Evolutionary conservation across 352 stramenopile genomes (phyloP).

Genomic region (Ophiocytium majus): DNA sequence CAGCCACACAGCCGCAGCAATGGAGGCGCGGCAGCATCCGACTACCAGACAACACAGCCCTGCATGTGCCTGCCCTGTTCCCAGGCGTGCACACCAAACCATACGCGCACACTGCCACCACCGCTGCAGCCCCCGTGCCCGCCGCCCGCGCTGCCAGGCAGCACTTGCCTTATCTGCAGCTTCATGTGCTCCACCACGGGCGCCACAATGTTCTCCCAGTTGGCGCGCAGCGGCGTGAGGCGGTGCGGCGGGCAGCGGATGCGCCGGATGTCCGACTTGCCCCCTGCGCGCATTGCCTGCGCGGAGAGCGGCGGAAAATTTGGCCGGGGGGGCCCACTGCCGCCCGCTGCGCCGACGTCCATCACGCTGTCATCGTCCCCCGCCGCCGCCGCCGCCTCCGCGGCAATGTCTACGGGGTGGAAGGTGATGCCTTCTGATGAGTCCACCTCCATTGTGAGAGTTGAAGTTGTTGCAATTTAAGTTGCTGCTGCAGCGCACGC

Average conservation of each 20-base stretch:
- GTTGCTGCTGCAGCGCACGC: no score
- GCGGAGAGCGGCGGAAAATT: conserved; percentile 49
- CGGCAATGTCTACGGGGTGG: conserved; percentile 12
- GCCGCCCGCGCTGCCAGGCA: no score
- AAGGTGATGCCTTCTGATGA: conserved; percentile 21
- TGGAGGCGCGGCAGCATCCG: no score
- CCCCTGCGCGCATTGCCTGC: conserved; percentile 37
- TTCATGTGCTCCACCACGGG: conserved; percentile 98
- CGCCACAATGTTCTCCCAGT: conserved; percentile 97
- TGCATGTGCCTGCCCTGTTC: no score
- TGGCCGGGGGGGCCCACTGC: not conserved
- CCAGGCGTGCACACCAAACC: no score
- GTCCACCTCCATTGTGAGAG: conserved; percentile 11
- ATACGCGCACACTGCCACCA: no score
- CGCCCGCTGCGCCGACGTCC: not conserved
- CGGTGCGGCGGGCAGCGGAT: conserved; percentile 91
- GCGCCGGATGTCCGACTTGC: conserved; percentile 80
- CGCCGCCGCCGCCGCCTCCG: conserved; percentile 14
- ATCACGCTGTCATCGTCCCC: not conserved
- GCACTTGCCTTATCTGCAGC: conserved; percentile 69
- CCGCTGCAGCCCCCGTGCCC: no score
- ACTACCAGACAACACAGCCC: no score
- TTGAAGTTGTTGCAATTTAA: no score
- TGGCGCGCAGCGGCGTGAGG: conserved; percentile 96
- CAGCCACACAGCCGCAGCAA: no score